phyloP scores from a whole-genome alignment of 148 eudicot genomes.

The Bassia scoparia region DNA sequence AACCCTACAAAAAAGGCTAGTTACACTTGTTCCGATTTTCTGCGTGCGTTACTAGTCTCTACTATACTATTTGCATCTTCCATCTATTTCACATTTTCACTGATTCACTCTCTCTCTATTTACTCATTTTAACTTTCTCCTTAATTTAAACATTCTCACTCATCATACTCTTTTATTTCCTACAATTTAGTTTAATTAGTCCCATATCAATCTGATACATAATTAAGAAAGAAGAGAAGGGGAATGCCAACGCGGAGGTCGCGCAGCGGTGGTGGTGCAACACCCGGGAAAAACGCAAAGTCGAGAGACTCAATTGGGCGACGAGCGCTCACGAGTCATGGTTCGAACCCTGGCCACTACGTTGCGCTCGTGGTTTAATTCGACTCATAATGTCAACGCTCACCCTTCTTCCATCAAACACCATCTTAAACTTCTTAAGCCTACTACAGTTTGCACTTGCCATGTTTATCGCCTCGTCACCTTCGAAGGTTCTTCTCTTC shows the following conservation, averaged over 20 bases:
- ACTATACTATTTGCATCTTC: no score
- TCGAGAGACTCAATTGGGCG: conserved; percentile 47
- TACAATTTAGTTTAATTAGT: no score
- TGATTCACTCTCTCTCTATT: no score
- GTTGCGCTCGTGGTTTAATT: conserved; percentile 49
- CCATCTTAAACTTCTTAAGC: conserved; percentile 67
- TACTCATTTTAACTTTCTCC: no score
- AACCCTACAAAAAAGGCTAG: no score
- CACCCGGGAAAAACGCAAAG: conserved; percentile 47
- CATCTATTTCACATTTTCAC: no score
- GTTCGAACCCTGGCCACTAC: conserved; percentile 60
- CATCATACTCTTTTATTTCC: no score
- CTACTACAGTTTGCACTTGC: conserved; percentile 50
- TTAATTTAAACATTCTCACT: no score
- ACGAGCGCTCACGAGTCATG: conserved; percentile 63
- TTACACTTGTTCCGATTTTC: no score
- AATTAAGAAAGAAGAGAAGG: conserved; percentile 34
- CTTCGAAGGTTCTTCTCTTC: conserved; percentile 52
- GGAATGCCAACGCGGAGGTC: conserved; percentile 81
- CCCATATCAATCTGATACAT: no score
- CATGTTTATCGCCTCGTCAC: conserved; percentile 66
- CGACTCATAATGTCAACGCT: conserved; percentile 5
- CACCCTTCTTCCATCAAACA: conserved; percentile 22
- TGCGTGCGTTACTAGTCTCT: no score
- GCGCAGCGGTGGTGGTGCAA: conserved; percentile 62